phyloP scores from a whole-genome alignment of 768 basidiomycete genomes.

The Leucogyrophana mollusca region DNA sequence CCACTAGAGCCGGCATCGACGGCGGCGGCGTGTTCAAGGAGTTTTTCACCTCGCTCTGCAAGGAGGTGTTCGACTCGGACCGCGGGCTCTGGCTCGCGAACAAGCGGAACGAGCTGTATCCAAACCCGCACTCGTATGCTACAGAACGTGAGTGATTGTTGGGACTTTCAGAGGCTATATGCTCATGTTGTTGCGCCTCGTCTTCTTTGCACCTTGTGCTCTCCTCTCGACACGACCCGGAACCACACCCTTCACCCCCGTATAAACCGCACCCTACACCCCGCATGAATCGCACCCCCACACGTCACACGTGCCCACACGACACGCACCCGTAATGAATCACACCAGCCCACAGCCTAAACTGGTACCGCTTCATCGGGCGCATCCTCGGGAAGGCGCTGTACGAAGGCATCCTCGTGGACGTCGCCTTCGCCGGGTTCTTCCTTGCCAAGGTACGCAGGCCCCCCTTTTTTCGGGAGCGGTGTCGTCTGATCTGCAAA shows the following conservation, averaged over 20 bases:
- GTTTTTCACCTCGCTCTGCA: constrained; percentile 89
- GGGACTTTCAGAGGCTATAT: too few relatives aligned
- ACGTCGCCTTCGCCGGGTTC: constrained; percentile 94
- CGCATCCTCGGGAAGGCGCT: constrained; percentile 93
- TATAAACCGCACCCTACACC: too few relatives aligned
- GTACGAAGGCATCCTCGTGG: constrained; percentile 93
- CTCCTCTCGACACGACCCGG: too few relatives aligned
- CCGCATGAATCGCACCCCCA: too few relatives aligned
- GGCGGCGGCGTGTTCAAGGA: constrained; percentile 99
- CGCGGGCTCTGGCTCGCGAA: constrained; percentile 93
- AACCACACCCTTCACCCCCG: too few relatives aligned
- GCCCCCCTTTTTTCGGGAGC: not conserved
- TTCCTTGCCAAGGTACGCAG: constrained; percentile 78
- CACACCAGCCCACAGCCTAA: constrained; percentile 69
- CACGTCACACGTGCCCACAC: too few relatives aligned
- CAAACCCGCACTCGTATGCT: constrained; percentile 90
- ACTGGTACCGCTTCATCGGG: constrained; percentile 93
- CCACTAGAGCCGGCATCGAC: constrained; percentile 79
- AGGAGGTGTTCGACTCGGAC: constrained; percentile 93
- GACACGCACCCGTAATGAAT: too few relatives aligned
- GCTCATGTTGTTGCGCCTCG: too few relatives aligned
- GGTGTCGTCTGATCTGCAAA: not conserved
- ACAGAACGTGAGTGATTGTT: constrained; percentile 64
- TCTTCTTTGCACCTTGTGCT: constrained; percentile 1
- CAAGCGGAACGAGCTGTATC: constrained; percentile 91